These are phyloP conservation scores for Hanseniaspora guilliermondii DNA, from an alignment of 805 yeast species.

Conservation along the genomic window DNA sequence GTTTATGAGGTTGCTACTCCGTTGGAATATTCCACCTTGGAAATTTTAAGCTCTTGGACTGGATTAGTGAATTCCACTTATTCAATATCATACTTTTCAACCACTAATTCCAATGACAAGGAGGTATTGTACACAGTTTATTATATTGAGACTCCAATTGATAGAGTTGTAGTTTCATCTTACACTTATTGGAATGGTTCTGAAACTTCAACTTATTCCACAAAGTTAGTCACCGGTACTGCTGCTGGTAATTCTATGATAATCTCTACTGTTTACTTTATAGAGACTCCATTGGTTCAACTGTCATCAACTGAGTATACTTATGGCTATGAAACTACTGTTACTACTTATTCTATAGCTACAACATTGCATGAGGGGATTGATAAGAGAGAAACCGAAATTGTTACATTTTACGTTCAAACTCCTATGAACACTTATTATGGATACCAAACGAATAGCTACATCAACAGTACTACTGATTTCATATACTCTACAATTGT, in stretches of 20 bases:
- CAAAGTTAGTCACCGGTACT: neutral
- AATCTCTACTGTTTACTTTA: constrained; percentile 9
- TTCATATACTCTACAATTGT: constrained; percentile 6
- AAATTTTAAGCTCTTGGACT: constrained; percentile 14
- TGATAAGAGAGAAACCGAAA: constrained; percentile 1
- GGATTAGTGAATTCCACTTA: constrained; percentile 14
- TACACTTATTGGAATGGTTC: constrained; percentile 11
- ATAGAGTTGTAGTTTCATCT: neutral
- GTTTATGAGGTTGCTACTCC: constrained; percentile 12
- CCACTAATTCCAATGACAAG: constrained; percentile 14
- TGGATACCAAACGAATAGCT: neutral
- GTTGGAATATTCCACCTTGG: constrained; percentile 2
- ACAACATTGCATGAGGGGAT: neutral
- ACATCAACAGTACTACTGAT: neutral
- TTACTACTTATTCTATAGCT: neutral
- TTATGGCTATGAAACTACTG: neutral
- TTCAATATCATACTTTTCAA: constrained; percentile 9
- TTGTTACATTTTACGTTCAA: constrained; percentile 1
- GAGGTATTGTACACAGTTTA: constrained; percentile 15
- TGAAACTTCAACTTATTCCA: constrained; percentile 8
- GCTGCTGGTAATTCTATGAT: neutral
- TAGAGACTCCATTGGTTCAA: constrained; percentile 13
- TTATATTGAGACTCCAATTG: constrained; percentile 17
- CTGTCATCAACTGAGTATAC: neutral
- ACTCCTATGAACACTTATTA: constrained; percentile 6